Percentiles rank a stretch among this genome's conserved stretches.
Evolutionary conservation across 768 basidiomycete genomes (phyloP).

Genomic region (Thelephora ganbajun): DNA sequence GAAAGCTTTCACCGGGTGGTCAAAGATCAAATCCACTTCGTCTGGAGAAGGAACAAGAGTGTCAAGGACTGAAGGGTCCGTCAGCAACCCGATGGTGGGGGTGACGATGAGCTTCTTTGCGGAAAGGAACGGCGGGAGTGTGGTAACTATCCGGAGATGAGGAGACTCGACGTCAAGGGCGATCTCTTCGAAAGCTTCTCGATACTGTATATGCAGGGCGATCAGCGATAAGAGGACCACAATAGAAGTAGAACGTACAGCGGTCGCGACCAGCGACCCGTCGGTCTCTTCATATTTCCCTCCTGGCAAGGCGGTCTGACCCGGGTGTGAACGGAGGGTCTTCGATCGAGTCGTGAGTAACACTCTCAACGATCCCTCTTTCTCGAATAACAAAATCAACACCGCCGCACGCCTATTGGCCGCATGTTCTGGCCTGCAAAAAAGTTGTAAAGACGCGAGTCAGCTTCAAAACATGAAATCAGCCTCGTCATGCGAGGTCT

Average conservation of each 20-base stretch:
- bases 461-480: neutral
- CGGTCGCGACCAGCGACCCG: conserved; percentile 47
- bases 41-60: conserved; percentile 38
- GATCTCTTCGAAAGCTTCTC: conserved; percentile 84
- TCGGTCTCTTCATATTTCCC: conserved; percentile 66
- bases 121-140: conserved; percentile 55
- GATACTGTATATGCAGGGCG: conserved; percentile 30
- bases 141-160: conserved; percentile 43
- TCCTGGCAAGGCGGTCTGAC: conserved; percentile 74
- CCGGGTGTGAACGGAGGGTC: conserved; percentile 56
- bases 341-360: conserved; percentile 81
- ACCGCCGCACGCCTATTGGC: conserved; percentile 53
- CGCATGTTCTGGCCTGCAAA: conserved; percentile 20
- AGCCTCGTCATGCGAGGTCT: conserved; percentile 7
- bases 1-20: conserved; percentile 61
- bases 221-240: neutral
- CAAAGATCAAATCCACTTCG: conserved; percentile 74
- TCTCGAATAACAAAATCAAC: conserved; percentile 65
- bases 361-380: conserved; percentile 52
- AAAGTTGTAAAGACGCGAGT: neutral
- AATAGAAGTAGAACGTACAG: conserved; percentile 35
- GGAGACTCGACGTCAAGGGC: conserved; percentile 44
- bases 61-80: conserved; percentile 35
- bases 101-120: conserved; percentile 58
- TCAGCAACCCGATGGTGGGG: conserved; percentile 63